A percentile compares a stretch with the other conserved stretches of the same genome.
phyloP scores from a whole-genome alignment of 768 basidiomycete genomes.

The Boletus pseudopeckii region DNA sequence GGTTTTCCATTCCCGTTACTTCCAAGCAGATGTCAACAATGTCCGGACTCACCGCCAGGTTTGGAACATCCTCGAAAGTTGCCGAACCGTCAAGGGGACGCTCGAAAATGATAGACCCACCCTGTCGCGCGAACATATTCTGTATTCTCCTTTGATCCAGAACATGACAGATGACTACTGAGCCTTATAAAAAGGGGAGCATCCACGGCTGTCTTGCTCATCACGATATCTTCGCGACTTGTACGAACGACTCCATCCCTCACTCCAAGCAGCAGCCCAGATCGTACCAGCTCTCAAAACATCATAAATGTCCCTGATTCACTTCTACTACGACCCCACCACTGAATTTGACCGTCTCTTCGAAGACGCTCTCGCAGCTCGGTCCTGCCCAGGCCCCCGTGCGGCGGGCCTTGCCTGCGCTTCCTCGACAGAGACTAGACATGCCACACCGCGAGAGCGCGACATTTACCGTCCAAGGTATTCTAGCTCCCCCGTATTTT shows the following conservation, averaged over 20 bases:
- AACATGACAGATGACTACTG: background rate
- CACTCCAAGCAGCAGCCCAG: background rate
- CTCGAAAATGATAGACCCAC: background rate
- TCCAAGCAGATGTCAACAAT: constrained; percentile 7
- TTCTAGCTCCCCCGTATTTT: accelerated
- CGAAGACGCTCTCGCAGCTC: constrained; percentile 23
- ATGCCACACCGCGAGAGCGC: background rate
- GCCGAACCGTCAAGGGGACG: background rate
- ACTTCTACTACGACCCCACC: constrained; percentile 5
- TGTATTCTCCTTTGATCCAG: background rate
- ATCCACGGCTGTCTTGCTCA: background rate
- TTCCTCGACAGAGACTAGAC: background rate
- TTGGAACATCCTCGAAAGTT: constrained; percentile 8
- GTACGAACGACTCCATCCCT: background rate
- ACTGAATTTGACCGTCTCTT: constrained; percentile 7
- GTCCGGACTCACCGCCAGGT: background rate
- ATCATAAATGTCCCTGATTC: constrained; percentile 1
- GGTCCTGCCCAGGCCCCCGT: background rate
- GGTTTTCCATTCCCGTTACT: background rate
- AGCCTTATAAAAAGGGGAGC: constrained; percentile 4
- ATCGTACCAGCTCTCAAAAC: background rate
- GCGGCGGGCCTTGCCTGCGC: too few relatives aligned
- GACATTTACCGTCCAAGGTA: constrained; percentile 24
- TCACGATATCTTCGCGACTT: background rate
- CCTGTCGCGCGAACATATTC: background rate